These are phyloP conservation scores for Xylariales sp. DNA, from an alignment of 2,329 filamentous ascomycete species.

Conservation along the genomic window DNA sequence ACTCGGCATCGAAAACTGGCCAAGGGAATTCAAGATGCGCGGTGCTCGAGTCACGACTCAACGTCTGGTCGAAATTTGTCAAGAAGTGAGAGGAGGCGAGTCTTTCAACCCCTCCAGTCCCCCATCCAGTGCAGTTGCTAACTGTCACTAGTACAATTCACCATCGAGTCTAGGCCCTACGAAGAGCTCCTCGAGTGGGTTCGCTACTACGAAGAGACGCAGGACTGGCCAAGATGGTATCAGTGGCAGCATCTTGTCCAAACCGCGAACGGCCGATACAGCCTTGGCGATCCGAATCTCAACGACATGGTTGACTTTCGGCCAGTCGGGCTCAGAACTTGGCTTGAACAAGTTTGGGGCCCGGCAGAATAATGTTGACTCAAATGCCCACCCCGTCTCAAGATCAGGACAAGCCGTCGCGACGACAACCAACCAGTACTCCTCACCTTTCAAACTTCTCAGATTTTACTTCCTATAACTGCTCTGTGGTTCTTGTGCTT, in stretches of 20 bases:
- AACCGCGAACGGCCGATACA: slow-evolving; percentile 64
- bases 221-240: slow-evolving; percentile 44
- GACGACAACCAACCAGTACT: no score
- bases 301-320: slow-evolving; percentile 45
- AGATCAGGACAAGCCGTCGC: no score
- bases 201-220: slow-evolving; percentile 38
- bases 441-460: no score
- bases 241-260: slow-evolving; percentile 60
- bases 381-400: background rate
- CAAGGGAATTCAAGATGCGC: slow-evolving; percentile 61
- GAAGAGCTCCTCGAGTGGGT: slow-evolving; percentile 36
- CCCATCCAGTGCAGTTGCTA: slow-evolving; percentile 21
- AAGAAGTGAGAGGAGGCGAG: slow-evolving; percentile 45
- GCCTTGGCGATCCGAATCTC: slow-evolving; percentile 56
- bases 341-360: slow-evolving; percentile 47
- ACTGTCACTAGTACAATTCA: slow-evolving; percentile 29
- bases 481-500: no score
- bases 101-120: slow-evolving; percentile 15
- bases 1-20: slow-evolving; percentile 57
- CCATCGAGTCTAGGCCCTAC: slow-evolving; percentile 32
- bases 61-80: slow-evolving; percentile 50
- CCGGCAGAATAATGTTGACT: slow-evolving; percentile 13
- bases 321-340: slow-evolving; percentile 48
- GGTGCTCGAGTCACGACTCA: slow-evolving; percentile 61
- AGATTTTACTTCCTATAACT: no score